These are phyloP conservation scores for Yamadazyma scolyti DNA, from an alignment of 805 yeast genomes.

Conservation along the genomic window DNA sequence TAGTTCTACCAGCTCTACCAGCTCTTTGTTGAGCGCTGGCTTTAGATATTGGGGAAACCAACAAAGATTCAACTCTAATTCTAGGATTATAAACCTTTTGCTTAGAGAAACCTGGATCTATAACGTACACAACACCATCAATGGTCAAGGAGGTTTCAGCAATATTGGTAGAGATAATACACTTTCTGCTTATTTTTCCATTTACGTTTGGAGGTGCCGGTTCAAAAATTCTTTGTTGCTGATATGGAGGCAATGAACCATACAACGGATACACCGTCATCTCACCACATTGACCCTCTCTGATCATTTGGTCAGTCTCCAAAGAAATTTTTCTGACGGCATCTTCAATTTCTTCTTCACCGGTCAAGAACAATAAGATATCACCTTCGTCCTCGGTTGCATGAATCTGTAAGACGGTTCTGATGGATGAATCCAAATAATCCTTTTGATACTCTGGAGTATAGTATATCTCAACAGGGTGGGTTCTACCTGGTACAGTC, in stretches of 20 bases:
- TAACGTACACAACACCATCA: constrained; percentile 95
- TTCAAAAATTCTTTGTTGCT: constrained; percentile 90
- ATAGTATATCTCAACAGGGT: constrained; percentile 93
- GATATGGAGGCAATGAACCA: constrained; percentile 95
- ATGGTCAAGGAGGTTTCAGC: constrained; percentile 98
- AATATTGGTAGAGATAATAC: constrained; percentile 88
- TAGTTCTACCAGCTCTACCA: constrained; percentile 99
- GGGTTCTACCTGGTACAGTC: constrained; percentile 98
- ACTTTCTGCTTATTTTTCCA: constrained; percentile 93
- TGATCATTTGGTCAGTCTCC: constrained; percentile 82
- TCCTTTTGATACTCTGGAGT: constrained; percentile 97
- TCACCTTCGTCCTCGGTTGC: constrained; percentile 96
- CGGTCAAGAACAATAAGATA: constrained; percentile 80
- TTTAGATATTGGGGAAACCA: constrained; percentile 94
- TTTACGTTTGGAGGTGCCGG: constrained; percentile 79
- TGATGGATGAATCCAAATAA: constrained; percentile 88
- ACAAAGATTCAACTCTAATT: constrained; percentile 87
- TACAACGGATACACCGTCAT: constrained; percentile 86
- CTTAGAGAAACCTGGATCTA: constrained; percentile 95
- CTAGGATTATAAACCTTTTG: constrained; percentile 97
- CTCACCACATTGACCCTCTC: constrained; percentile 92
- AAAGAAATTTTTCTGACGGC: constrained; percentile 85
- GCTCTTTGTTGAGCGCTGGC: constrained; percentile 99
- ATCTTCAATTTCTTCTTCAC: constrained; percentile 98
- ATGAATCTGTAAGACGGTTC: constrained; percentile 94